Conservation (phyloP, 805 yeast species). For the Pichia exigua region DNA sequence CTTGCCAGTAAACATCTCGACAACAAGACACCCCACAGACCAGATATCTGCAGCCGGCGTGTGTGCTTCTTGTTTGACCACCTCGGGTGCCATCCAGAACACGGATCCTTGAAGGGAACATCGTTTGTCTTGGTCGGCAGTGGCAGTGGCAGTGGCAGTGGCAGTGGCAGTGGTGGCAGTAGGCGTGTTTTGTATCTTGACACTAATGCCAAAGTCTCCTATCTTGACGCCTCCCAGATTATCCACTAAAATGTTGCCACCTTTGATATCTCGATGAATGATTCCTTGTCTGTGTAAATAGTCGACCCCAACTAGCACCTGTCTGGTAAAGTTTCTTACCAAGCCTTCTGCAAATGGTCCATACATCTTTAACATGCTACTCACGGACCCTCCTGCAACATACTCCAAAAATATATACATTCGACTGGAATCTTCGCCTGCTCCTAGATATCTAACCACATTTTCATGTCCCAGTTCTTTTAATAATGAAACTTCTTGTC, state of each 20-base stretch:
- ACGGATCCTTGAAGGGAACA: slow-evolving; percentile 91
- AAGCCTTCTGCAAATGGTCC: slow-evolving; percentile 58
- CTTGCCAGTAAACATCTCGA: slow-evolving; percentile 92
- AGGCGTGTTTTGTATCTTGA: slow-evolving; percentile 17
- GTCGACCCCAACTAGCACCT: slow-evolving; percentile 46
- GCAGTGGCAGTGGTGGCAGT: slow-evolving; percentile 17
- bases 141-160: slow-evolving; percentile 2
- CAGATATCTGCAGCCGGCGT: slow-evolving; percentile 94
- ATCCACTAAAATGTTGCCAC: slow-evolving; percentile 54
- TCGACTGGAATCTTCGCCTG: slow-evolving; percentile 61
- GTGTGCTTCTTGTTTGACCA: slow-evolving; percentile 85
- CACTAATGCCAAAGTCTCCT: slow-evolving; percentile 61
- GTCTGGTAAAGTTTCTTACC: slow-evolving; percentile 46
- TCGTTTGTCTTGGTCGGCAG: slow-evolving; percentile 50
- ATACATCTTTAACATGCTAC: slow-evolving; percentile 47
- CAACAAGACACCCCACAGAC: slow-evolving; percentile 91
- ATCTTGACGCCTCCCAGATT: slow-evolving; percentile 56
- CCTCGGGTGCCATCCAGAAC: slow-evolving; percentile 99
- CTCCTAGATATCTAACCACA: slow-evolving; percentile 87
- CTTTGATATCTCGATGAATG: slow-evolving; percentile 58
- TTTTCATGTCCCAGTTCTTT: slow-evolving; percentile 82
- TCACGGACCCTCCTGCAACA: slow-evolving; percentile 42
- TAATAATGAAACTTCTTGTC: slow-evolving; percentile 71
- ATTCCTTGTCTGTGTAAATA: slow-evolving; percentile 51
- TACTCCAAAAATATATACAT: slow-evolving; percentile 67